Evolutionary conservation across 2,329 filamentous ascomycete genomes (phyloP).

Genomic region (Paecilomyces variotii): DNA sequence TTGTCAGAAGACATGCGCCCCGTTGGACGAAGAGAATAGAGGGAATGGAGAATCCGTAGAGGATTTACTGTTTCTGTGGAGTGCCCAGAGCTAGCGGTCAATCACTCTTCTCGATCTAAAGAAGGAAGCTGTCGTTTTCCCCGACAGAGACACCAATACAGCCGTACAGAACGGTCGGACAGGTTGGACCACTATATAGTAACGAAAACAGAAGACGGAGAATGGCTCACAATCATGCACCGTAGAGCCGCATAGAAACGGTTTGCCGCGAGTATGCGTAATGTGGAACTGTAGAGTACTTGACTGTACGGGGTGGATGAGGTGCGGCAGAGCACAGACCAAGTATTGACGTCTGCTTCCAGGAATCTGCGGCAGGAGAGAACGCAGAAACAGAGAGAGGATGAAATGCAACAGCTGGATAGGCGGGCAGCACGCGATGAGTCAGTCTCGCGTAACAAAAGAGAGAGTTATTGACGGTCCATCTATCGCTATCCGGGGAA

Average conservation of each 20-base stretch:
- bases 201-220: neutral
- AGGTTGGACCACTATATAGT: neutral
- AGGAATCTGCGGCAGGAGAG: neutral
- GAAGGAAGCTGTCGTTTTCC: neutral
- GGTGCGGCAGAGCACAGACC: neutral
- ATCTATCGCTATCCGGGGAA: neutral
- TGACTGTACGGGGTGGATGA: neutral
- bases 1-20: slow-evolving; percentile 37
- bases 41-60: neutral
- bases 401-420: neutral
- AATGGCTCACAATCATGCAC: neutral
- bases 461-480: neutral
- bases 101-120: neutral
- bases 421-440: neutral
- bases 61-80: neutral
- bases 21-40: slow-evolving; percentile 5
- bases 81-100: neutral
- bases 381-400: neutral
- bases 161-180: neutral
- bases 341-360: neutral
- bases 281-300: neutral
- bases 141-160: neutral
- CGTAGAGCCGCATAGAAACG: neutral
- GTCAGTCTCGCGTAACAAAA: neutral
- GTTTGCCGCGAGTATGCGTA: neutral